Conservation (phyloP, 208 protist genomes). For the Angomonas deanei region DNA sequence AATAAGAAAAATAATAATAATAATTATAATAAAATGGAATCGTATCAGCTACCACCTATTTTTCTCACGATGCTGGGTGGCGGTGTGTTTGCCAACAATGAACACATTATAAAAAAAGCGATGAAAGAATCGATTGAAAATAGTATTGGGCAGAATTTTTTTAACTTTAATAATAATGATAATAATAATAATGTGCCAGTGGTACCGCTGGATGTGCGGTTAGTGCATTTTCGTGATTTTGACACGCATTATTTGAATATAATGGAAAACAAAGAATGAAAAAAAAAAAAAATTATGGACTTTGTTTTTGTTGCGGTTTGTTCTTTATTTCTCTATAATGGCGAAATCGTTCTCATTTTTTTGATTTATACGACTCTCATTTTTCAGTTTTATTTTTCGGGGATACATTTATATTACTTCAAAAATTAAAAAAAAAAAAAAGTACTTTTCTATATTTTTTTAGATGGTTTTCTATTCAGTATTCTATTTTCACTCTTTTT, state of each 20-base stretch:
- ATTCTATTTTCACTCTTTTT: too few species aligned
- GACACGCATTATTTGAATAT: not conserved
- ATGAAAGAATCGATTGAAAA: not conserved
- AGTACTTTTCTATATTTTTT: too few species aligned
- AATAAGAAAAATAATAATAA: not conserved
- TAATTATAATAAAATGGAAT: not conserved
- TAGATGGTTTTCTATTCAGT: too few species aligned
- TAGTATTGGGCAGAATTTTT: not conserved
- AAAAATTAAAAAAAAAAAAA: too few species aligned
- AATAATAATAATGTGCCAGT: not conserved
- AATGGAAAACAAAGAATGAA: too few species aligned
- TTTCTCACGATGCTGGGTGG: not conserved
- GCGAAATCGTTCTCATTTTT: too few species aligned
- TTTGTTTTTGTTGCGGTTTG: too few species aligned
- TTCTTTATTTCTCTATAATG: too few species aligned
- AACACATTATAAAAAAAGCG: not conserved
- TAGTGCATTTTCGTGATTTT: conserved; percentile 10
- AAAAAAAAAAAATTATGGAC: too few species aligned
- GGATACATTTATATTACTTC: too few species aligned
- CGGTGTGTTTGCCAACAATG: not conserved
- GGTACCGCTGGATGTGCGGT: conserved; percentile 13
- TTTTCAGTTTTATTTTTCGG: too few species aligned
- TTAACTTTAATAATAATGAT: conserved; percentile 1
- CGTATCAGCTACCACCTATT: not conserved
- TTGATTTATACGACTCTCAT: too few species aligned